Base-by-base conservation (phyloP, 257 asterid species). In the Eustoma russellianum region DNA sequence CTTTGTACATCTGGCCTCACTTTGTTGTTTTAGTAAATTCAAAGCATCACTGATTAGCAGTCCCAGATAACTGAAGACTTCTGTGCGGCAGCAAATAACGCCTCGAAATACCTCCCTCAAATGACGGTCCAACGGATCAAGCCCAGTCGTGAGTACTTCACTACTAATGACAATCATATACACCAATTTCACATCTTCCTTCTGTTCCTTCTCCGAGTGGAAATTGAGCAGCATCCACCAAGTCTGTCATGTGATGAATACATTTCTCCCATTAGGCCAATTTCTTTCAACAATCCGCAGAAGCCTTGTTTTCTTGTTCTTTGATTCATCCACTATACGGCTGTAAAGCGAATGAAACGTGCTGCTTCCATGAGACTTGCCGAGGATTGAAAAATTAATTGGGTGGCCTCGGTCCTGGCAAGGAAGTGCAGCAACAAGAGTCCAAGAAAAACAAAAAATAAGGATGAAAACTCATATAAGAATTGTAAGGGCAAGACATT, bases 401-500 rank as follows among this genome's bases (percentile, higher is more conserved):
- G 75, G 94, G 66, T 77, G 77, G 11, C 81, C 77, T 13, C 98
- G 79, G 60, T 91, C 98, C 63, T 87, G 98, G 66, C 98, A 87
- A 7, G 98, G 98, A 52, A 91, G 68, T 3, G 90, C 86, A 56
- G 95, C 95, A 15, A 87, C 95, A 28, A 91, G 87, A 35, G 70
- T 74, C 97, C 97, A 91, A 28, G 81, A 53, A 34, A 88, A 92
- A 30, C 50, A 91, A 79, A 85, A 91, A 79, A 85, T 69, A 15
- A 84, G 83, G 10, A 87, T 50, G 50, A 75, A 82, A 61, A 88
- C 73, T 95, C 87, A 87, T 0, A 89, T 72, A 41, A 75, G 84
- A 62, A 84, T 54, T 17, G 73, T 80, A 30, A 52, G 16, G 5
- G 93, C 85, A 17, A 87, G 57, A 19, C 92, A 38, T 76, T 72